Conservation (phyloP, 2,329 filamentous ascomycete genomes). For the Phyllachora maydis region DNA sequence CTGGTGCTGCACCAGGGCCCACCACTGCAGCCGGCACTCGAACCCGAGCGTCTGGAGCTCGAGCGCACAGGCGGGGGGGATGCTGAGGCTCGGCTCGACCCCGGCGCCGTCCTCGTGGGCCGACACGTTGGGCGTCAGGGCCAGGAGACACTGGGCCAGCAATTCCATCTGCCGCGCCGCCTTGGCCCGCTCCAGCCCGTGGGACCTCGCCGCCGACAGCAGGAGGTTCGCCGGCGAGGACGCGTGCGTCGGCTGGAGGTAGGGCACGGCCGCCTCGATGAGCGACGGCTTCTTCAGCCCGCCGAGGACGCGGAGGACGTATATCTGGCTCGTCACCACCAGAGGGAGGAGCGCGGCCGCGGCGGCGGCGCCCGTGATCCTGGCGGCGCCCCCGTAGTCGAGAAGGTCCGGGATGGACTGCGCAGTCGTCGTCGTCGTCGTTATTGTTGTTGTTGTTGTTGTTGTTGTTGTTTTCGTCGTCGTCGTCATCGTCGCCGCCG, state of each 20-base stretch:
- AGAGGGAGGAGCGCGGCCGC: slow-evolving; percentile 32
- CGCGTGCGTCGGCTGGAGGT: slow-evolving; percentile 27
- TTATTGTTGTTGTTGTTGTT: slow-evolving; percentile 13
- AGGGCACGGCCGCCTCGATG: slow-evolving; percentile 33
- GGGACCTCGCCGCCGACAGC: slow-evolving; percentile 18
- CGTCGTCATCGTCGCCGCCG: slow-evolving; percentile 10
- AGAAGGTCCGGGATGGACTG: slow-evolving; percentile 39
- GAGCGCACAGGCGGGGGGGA: slow-evolving; percentile 35
- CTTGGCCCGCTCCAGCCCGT: slow-evolving; percentile 29
- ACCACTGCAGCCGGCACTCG: slow-evolving; percentile 39
- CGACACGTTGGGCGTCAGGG: slow-evolving; percentile 47
- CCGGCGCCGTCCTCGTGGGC: slow-evolving; percentile 37
- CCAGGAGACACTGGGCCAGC: slow-evolving; percentile 42
- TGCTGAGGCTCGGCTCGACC: slow-evolving; percentile 27
- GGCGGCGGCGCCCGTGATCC: slow-evolving; percentile 42
- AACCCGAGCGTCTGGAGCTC: slow-evolving; percentile 45
- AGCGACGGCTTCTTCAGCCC: slow-evolving; percentile 35
- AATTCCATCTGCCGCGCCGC: slow-evolving; percentile 44
- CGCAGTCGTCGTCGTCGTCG: no score
- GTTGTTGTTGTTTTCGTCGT: slow-evolving; percentile 9
- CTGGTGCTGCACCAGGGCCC: slow-evolving; percentile 38
- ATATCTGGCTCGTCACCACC: slow-evolving; percentile 41
- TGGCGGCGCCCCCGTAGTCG: slow-evolving; percentile 31
- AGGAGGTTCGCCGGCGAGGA: slow-evolving; percentile 40
- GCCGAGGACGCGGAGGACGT: slow-evolving; percentile 41